Evolutionary conservation across 2,329 filamentous ascomycete species (phyloP), one percentile per base, ranked within the genome.

Genomic region (Dissoconium aciculare): DNA sequence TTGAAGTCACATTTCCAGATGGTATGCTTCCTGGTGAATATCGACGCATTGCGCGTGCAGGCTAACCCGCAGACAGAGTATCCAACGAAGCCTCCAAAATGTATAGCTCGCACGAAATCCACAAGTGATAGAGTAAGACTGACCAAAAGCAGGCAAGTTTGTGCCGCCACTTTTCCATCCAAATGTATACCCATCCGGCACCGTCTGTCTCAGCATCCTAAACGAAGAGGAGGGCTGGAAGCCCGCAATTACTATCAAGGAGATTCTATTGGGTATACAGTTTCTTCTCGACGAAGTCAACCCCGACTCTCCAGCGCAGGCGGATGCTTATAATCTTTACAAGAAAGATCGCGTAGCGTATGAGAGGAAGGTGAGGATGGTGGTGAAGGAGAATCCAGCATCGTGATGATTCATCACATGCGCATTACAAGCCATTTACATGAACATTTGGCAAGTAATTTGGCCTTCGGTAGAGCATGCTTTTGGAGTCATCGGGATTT

Each of bases 161-260:
- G 72, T 78, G 0, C 89, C 89, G 9, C 87, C 89, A 13, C 73
- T 98, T 24, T 98, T 98, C 63, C 89, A 98, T 52, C 89, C 89
- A 0, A 98, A 98, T 56, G 89, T 98, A 44, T 98, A 98, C 55
- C 89, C 89, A 0, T 95, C 87, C 1, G 91, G 89, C 44, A 98
- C 89, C 28, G 89, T 98, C 39, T 98, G 89, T 53, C 69, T 98
- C 13, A 93, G 83, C 15, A 98, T 98, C 44, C 62, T 98, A 43
- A 98, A 95, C 60, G 91, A 98, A 56, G 89, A 98, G 49, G 89
- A 98, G 55, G 85, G 81, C 5, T 98, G 91, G 89, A 91, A 92
- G 57, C 91, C 89, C 1, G 87, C 89, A 5, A 98, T 98, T 50
- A 98, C 89, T 0, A 83, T 98, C 55, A 95, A 94, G 61, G 84